Base-by-base conservation (phyloP, 2,329 filamentous ascomycete genomes). In the Metarhizium anisopliae region DNA sequence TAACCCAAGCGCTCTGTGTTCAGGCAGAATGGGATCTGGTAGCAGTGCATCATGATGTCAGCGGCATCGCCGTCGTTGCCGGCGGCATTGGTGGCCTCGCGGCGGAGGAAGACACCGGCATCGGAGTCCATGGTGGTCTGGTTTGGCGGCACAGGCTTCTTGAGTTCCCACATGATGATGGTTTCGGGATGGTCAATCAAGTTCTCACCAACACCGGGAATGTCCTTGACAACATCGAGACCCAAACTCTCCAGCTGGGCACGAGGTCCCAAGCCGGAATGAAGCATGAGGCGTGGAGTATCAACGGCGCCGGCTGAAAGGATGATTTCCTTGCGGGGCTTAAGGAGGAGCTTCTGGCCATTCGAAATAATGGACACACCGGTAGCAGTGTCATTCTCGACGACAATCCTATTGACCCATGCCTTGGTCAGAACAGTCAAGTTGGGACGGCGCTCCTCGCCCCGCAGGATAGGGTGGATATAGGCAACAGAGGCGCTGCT, bases 21-120 rank as follows among this genome's bases (percentile, higher is more conserved):
- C 63, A 91, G 83, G 59, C 86, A 89, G 74, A 95, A 95, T 54
- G 90, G 90, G 62, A 95, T 95, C 74, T 95, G 91, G 77, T 95
- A 95, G 81, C 90, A 95, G 76, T 95, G 90, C 87, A 94, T 94
- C 91, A 95, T 95, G 66, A 95, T 75, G 67, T 96, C 91, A 60
- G 87, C 88, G 55, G 89, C 85, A 59, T 87, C 81, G 53, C 87
- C 87, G 63, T 95, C 90, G 60, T 77, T 79, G 60, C 78, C 77
- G 6, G 74, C 70, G 2, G 89, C 87, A 66, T 92, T 84, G 63
- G 82, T 77, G 14, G 78, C 68, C 71, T 95, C 85, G 58, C 90
- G 87, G 59, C 90, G 89, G 56, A 95, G 77, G 80, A 95, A 95
- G 67, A 94, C 87, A 60, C 89, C 89, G 3, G 89, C 89, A 67